These are phyloP conservation scores for Kodamaea sagamina DNA, from an alignment of 805 yeast genomes.

Conservation along the genomic window DNA sequence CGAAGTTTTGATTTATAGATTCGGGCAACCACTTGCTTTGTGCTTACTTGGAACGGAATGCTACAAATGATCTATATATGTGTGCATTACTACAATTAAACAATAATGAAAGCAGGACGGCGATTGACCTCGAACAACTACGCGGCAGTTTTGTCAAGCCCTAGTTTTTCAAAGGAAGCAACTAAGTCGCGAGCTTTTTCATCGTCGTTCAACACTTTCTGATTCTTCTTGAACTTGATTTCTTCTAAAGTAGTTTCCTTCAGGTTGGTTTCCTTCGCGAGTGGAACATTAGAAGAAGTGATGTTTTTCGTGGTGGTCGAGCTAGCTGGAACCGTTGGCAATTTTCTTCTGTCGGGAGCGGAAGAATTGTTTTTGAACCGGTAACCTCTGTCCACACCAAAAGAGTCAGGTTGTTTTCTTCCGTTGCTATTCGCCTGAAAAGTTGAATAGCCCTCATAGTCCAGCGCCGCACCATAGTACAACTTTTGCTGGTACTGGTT, in stretches of 20 bases:
- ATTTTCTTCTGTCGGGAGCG: background rate
- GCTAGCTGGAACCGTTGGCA: background rate
- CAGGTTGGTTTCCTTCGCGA: constrained; percentile 6
- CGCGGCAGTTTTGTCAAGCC: constrained; percentile 1
- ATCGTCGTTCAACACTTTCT: constrained; percentile 23
- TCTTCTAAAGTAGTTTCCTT: constrained; percentile 11
- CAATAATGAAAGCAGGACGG: background rate
- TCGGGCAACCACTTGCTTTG: constrained; percentile 3
- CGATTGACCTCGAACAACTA: background rate
- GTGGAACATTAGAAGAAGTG: constrained; percentile 5
- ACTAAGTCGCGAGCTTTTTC: constrained; percentile 34
- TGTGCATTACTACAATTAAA: background rate
- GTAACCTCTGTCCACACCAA: constrained; percentile 6
- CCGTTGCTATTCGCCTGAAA: background rate
- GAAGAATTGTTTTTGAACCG: constrained; percentile 4
- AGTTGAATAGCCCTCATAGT: background rate
- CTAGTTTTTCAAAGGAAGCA: constrained; percentile 21
- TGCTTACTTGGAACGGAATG: constrained; percentile 1
- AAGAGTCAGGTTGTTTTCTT: constrained; percentile 1
- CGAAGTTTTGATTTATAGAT: background rate
- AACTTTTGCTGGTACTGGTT: constrained; percentile 34
- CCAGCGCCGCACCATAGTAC: constrained; percentile 25
- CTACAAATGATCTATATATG: background rate
- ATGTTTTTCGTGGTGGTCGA: constrained; percentile 4
- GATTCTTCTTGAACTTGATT: constrained; percentile 8